Evolutionary conservation across 495 filamentous ascomycete species (phyloP), one percentile per base, ranked within the genome.

Genomic region (Podospora fimiseda): DNA sequence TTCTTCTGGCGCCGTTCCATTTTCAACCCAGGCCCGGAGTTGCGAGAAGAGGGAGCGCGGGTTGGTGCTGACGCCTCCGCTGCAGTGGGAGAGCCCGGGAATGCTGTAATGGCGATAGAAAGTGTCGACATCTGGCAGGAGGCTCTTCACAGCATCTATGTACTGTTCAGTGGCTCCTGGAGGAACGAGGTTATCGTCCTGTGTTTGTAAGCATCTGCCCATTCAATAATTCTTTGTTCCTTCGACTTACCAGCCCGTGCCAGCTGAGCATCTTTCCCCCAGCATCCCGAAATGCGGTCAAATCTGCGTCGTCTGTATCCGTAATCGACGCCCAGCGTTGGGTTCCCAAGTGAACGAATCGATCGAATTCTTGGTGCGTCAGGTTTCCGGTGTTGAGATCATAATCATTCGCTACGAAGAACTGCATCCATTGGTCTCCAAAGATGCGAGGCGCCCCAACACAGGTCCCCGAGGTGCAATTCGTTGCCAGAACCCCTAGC

Each of bases 251-350:
- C 11, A 66, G 19, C 0, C 75, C 76, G 47, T 80, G 74, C 59
- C 63, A 80, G 5, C 60, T 67, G 16, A 80, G 58, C 48, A 80
- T 58, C 55, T 76, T 78, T 7, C 70, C 70, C 0, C 75, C 74
- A 1, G 57, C 46, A 9, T 58, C 43, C 4, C 55, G 55, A 38
- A 80, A 74, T 7, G 47, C 57, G 0, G 60, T 60, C 19, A 80
- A 65, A 60, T 80, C 64, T 2, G 74, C 66, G 42, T 75, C 64
- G 22, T 58, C 43, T 1, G 64, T 69, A 5, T 58, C 63, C 2
- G 76, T 59, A 2, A 75, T 54, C 4, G 62, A 67, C 21, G 43
- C 50, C 23, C 58, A 75, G 33, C 70, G 52, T 14, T 65, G 37
- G 7, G 24, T 38, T 1, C 68, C 62, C 18, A 43, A 41, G 16